Evolutionary conservation across 1,284 basidiomycete species (phyloP), one percentile per base, ranked within the genome.

Genomic region (Takashimella tepidaria): DNA sequence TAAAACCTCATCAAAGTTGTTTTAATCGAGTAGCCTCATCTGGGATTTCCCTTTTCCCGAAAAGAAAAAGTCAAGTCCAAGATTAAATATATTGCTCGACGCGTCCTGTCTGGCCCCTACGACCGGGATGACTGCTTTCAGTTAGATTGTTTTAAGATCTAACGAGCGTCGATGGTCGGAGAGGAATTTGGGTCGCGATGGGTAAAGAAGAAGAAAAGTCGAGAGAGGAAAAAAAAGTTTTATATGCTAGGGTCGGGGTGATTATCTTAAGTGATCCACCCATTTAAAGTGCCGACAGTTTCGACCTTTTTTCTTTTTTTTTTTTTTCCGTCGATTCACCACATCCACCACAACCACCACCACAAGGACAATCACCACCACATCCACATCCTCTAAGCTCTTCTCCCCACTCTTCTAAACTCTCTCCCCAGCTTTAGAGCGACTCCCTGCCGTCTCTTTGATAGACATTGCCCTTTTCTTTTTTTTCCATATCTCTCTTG

Each of bases 31-130:
- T 58, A 66, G 59, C 58, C 44, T 31, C 45, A 16, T 42, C 46
- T 46, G 12, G 24, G 26, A 41, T 31, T 22, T 44, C 31, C 22
- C 25, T 37, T 37, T 25, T 22, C 26, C 45, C 52, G 58, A 55
- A 37, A 42, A 49, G 31, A 43, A 24, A 21, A 21, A 12, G 43
- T 25, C 2, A 20, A 25, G 51, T 12, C 42, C 13, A 19, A n/a
- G n/a, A 40, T 11, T 10, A 2, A 26, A 45, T 12, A 27, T 40
- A 47, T 62, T 42, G 44, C 21, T 70, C 68, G 48, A 67, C 59
- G 59, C 63, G 62, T 63, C 65, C 60, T 70, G 66, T 70, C 68
- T 70, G 66, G 68, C 68, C 68, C 57, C 55, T 51, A 57, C 57
- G 37, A 41, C 25, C 47, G 23, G n/a, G n/a, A n/a, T n/a, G n/a